phyloP scores from a whole-genome alignment of 2,329 filamentous ascomycete species.

The Exophiala dermatitidis region DNA sequence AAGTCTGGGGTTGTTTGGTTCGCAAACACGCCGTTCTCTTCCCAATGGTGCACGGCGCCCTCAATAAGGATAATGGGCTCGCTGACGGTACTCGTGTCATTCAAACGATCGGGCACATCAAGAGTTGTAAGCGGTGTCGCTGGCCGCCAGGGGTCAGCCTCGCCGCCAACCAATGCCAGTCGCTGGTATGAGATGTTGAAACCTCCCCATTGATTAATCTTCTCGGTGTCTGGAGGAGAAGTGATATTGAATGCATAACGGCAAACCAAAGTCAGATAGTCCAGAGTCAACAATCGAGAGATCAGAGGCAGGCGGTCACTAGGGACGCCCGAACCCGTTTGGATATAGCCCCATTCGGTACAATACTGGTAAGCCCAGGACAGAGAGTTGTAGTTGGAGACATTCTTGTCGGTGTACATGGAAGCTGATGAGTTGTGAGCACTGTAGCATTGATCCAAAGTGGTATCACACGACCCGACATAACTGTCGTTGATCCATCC shows the following conservation, averaged over 20 bases:
- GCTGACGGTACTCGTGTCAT: constrained; percentile 46
- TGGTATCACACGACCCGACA: constrained; percentile 36
- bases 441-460: constrained; percentile 48
- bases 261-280: constrained; percentile 58
- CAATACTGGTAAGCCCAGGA: constrained; percentile 54
- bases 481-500: constrained; percentile 46
- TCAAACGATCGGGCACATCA: constrained; percentile 47
- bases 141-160: constrained; percentile 71
- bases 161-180: constrained; percentile 69
- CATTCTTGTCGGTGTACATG: constrained; percentile 41
- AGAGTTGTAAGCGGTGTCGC: constrained; percentile 62
- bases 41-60: constrained; percentile 75
- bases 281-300: constrained; percentile 60
- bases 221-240: constrained; percentile 52
- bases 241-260: constrained; percentile 63
- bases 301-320: constrained; percentile 58
- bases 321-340: constrained; percentile 65
- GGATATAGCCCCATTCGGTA: constrained; percentile 66
- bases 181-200: constrained; percentile 66
- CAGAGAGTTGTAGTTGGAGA: constrained; percentile 38
- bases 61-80: constrained; percentile 69
- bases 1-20: constrained; percentile 54
- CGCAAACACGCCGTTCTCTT: constrained; percentile 36
- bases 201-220: constrained; percentile 70
- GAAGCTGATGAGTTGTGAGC: constrained; percentile 40